These are phyloP conservation scores for Lactarius vividus DNA, from an alignment of 768 basidiomycete species.

Conservation along the genomic window DNA sequence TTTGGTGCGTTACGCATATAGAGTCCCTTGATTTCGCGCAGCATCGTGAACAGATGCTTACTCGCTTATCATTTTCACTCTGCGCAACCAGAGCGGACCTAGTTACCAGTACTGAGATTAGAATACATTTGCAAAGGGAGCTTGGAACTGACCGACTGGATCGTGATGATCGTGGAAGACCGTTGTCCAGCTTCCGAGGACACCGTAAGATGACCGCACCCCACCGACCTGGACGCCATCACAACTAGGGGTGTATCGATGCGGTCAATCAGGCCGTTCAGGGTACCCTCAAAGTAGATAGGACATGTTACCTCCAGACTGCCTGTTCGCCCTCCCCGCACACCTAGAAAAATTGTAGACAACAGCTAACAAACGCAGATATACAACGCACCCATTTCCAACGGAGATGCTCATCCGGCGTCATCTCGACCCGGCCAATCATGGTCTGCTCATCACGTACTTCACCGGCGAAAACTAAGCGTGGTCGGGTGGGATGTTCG, in stretches of 20 bases:
- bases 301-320: conserved; percentile 31
- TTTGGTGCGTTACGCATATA: no score
- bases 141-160: conserved; percentile 43
- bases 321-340: conserved; percentile 29
- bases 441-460: conserved; percentile 48
- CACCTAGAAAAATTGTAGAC: conserved; percentile 11
- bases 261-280: conserved; percentile 22
- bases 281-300: conserved; percentile 37
- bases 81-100: conserved; percentile 36
- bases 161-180: conserved; percentile 45
- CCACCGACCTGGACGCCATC: conserved; percentile 62
- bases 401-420: conserved; percentile 53
- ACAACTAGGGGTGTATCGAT: conserved; percentile 40
- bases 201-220: conserved; percentile 55
- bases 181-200: conserved; percentile 55
- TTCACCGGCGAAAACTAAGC: conserved; percentile 52
- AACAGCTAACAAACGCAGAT: not conserved
- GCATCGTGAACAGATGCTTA: not conserved
- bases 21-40: no score
- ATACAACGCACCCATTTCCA: conserved; percentile 59
- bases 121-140: not conserved
- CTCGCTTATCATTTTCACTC: conserved; percentile 15
- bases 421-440: conserved; percentile 53
- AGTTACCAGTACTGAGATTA: not conserved
- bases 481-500: conserved; percentile 48